Conservation (phyloP, 2,329 filamentous ascomycete species). For the Cordyceps fumosorosea region DNA sequence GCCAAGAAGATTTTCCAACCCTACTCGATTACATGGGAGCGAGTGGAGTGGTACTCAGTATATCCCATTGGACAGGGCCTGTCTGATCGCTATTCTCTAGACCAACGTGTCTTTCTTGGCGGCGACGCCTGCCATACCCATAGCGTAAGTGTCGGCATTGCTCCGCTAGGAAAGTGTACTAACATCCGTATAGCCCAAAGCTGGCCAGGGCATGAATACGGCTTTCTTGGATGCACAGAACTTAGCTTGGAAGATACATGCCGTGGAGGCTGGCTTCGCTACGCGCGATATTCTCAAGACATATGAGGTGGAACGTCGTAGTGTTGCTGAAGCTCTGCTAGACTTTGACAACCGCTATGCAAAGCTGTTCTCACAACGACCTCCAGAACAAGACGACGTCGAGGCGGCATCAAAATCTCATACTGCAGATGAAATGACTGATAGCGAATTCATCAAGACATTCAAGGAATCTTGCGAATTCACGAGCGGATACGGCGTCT, state of each 20-base stretch:
- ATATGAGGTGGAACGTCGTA: constrained; percentile 80
- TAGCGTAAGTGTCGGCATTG: constrained; percentile 52
- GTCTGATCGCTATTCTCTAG: constrained; percentile 58
- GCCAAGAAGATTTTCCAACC: constrained; percentile 61
- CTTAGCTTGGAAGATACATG: constrained; percentile 92
- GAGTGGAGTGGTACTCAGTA: constrained; percentile 67
- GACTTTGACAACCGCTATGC: constrained; percentile 86
- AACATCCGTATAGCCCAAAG: constrained; percentile 54
- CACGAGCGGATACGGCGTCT: constrained; percentile 85
- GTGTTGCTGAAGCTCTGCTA: constrained; percentile 76
- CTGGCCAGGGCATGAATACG: constrained; percentile 75
- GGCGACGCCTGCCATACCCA: constrained; percentile 78
- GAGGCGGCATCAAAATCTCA: constrained; percentile 50
- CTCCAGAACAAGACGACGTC: constrained; percentile 67
- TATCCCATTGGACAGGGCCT: constrained; percentile 73
- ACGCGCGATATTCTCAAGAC: constrained; percentile 68
- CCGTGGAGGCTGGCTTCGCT: constrained; percentile 78
- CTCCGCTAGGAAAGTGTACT: constrained; percentile 33
- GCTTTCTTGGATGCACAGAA: constrained; percentile 79
- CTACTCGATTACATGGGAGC: constrained; percentile 61
- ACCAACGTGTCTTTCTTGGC: constrained; percentile 65
- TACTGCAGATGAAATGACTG: constrained; percentile 23
- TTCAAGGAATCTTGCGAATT: constrained; percentile 92
- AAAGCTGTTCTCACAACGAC: constrained; percentile 76
- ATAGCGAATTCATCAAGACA: constrained; percentile 78